A percentile compares a stretch with the other conserved stretches of the same genome.
phyloP scores from a whole-genome alignment of 1,139 yeast species.

The Yamadazyma jaroonii region DNA sequence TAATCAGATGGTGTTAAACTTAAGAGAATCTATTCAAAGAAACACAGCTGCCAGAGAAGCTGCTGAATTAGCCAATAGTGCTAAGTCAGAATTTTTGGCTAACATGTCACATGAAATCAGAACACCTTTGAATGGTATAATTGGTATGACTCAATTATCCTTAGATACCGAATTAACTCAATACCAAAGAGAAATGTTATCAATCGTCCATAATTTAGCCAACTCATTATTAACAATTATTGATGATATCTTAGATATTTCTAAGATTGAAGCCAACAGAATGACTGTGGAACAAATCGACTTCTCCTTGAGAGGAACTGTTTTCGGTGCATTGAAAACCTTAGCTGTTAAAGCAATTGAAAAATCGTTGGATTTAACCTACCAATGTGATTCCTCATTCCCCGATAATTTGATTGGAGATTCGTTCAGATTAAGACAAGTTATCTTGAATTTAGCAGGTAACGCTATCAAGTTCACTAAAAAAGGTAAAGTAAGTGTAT shows the following conservation, averaged over 20 bases:
- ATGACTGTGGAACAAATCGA: conserved; percentile 91
- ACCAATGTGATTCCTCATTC: conserved; percentile 81
- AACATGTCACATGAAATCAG: conserved; percentile 91
- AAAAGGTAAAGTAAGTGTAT: conserved; percentile 69
- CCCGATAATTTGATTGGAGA: conserved; percentile 86
- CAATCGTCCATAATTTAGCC: conserved; percentile 83
- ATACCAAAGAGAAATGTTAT: conserved; percentile 85
- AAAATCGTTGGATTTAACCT: conserved; percentile 73
- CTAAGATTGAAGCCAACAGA: conserved; percentile 88
- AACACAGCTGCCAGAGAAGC: conserved; percentile 93
- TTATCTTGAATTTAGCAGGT: conserved; percentile 78
- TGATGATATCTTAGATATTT: conserved; percentile 85
- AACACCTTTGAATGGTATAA: conserved; percentile 90
- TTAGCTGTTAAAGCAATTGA: conserved; percentile 87
- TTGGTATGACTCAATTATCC: conserved; percentile 89
- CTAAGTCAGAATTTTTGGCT: conserved; percentile 89
- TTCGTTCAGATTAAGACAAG: conserved; percentile 81
- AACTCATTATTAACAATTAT: conserved; percentile 80
- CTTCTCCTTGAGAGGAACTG: conserved; percentile 79
- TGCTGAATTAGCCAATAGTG: conserved; percentile 84
- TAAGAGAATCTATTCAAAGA: conserved; percentile 85
- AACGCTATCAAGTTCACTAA: conserved; percentile 86
- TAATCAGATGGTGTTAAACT: conserved; percentile 85
- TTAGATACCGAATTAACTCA: conserved; percentile 84
- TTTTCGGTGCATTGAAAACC: conserved; percentile 84